phyloP scores from a whole-genome alignment of 2,329 filamentous ascomycete genomes.

The Ophiocordyceps camponoti-leonardi region DNA sequence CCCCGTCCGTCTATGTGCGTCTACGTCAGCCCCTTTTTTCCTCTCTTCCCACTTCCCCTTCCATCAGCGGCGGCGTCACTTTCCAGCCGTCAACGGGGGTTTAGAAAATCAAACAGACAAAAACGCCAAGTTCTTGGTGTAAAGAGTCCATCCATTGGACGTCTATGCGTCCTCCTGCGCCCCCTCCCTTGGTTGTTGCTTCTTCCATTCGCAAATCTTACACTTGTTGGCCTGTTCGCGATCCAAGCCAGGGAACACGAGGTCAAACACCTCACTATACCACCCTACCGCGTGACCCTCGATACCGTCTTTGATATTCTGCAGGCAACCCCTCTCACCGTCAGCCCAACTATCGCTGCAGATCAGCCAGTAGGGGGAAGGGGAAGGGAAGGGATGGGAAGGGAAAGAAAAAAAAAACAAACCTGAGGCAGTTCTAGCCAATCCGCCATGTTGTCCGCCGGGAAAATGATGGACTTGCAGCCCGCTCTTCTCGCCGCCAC shows the following conservation, averaged over 20 bases:
- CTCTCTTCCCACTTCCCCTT: neutral
- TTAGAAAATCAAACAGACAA: too few relatives aligned
- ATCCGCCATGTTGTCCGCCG: conserved; percentile 85
- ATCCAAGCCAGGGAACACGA: conserved; percentile 76
- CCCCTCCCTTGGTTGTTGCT: conserved; percentile 20
- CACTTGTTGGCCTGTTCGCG: conserved; percentile 56
- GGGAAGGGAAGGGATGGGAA: too few relatives aligned
- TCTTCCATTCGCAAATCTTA: conserved; percentile 40
- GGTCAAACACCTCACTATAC: conserved; percentile 86
- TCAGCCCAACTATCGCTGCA: neutral
- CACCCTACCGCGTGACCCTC: conserved; percentile 81
- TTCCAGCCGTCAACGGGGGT: too few relatives aligned
- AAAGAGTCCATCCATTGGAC: neutral
- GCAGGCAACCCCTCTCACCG: conserved; percentile 2
- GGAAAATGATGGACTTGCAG: conserved; percentile 87
- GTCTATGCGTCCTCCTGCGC: conserved; percentile 17
- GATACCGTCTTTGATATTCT: conserved; percentile 98
- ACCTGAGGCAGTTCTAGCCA: conserved; percentile 96
- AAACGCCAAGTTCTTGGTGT: too few relatives aligned
- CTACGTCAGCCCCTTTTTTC: neutral
- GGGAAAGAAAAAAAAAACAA: conserved; percentile 33
- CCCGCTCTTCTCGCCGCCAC: conserved; percentile 86
- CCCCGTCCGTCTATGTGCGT: too few relatives aligned
- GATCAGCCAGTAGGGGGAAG: neutral
- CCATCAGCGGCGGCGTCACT: neutral